A percentile compares a stretch with the other conserved stretches of the same genome.
phyloP scores from a whole-genome alignment of 1,284 basidiomycete genomes.

The Heliocybe sulcata region DNA sequence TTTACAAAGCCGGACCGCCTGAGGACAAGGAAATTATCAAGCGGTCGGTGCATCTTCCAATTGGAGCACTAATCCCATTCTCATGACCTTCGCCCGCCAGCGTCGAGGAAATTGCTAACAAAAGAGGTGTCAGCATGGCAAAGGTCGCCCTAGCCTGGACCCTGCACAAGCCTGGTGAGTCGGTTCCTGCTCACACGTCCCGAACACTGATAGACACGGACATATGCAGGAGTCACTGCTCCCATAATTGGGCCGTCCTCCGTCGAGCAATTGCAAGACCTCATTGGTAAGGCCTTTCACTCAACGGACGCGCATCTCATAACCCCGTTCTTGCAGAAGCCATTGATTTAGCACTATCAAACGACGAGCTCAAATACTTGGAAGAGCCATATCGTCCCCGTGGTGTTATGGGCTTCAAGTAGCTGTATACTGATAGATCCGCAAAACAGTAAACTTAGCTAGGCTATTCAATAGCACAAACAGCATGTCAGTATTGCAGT shows the following conservation, averaged over 20 bases:
- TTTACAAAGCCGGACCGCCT: constrained; percentile 6
- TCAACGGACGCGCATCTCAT: too few relatives aligned
- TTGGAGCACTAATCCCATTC: neutral
- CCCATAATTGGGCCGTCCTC: constrained; percentile 25
- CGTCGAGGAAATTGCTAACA: constrained; percentile 35
- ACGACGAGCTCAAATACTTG: too few relatives aligned
- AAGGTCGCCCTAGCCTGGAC: constrained; percentile 34
- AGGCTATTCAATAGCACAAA: too few relatives aligned
- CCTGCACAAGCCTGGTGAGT: constrained; percentile 14
- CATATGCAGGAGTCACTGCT: constrained; percentile 15
- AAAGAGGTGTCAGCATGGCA: constrained; percentile 30
- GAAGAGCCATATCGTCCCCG: too few relatives aligned
- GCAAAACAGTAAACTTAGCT: too few relatives aligned
- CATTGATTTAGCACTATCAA: neutral
- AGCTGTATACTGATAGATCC: too few relatives aligned
- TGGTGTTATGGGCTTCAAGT: too few relatives aligned
- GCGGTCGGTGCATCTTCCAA: neutral
- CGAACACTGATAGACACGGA: neutral
- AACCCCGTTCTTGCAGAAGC: too few relatives aligned
- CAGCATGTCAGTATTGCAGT: too few relatives aligned
- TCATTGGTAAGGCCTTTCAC: too few relatives aligned
- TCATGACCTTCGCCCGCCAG: constrained; percentile 11
- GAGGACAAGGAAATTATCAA: constrained; percentile 10
- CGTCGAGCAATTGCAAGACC: constrained; percentile 21
- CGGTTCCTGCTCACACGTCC: neutral